phyloP scores from a whole-genome alignment of 2,329 filamentous ascomycete species.

The Pseudovirgaria hyperparasitica region DNA sequence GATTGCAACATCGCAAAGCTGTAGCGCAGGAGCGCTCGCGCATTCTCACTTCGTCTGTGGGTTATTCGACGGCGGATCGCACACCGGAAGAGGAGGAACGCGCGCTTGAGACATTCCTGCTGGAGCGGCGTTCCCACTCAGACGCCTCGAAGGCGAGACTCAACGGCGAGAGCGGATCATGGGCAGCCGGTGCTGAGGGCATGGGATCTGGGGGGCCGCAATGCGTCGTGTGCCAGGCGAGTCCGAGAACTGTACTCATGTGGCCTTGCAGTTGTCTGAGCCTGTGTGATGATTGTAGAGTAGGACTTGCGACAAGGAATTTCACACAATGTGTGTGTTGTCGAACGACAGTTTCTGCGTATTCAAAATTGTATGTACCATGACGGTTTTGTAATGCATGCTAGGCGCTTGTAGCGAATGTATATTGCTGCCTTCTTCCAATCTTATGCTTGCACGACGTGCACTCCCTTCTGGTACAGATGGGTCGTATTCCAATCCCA shows the following conservation, averaged over 20 bases:
- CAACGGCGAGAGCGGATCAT: slow-evolving; percentile 30
- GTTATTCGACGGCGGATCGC: slow-evolving; percentile 10
- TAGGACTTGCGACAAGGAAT: slow-evolving; percentile 91
- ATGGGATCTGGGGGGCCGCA: slow-evolving; percentile 65
- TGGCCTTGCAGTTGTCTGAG: slow-evolving; percentile 95
- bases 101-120: slow-evolving; percentile 46
- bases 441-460: no score
- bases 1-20: slow-evolving; percentile 59
- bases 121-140: slow-evolving; percentile 37
- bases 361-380: slow-evolving; percentile 84
- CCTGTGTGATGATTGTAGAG: slow-evolving; percentile 86
- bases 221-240: slow-evolving; percentile 85
- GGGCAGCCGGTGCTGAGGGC: slow-evolving; percentile 60
- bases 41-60: slow-evolving; percentile 42
- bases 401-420: no score
- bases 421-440: no score
- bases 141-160: slow-evolving; percentile 5
- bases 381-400: slow-evolving; percentile 25
- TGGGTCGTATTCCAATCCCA: no score
- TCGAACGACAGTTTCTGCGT: slow-evolving; percentile 74
- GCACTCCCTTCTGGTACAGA: no score
- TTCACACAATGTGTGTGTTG: slow-evolving; percentile 96
- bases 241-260: slow-evolving; percentile 77
- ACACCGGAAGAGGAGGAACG: slow-evolving; percentile 42
- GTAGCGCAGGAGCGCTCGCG: slow-evolving; percentile 57